Conservation (phyloP, 139 green algal species). For the Diplosphaera chodatii region DNA sequence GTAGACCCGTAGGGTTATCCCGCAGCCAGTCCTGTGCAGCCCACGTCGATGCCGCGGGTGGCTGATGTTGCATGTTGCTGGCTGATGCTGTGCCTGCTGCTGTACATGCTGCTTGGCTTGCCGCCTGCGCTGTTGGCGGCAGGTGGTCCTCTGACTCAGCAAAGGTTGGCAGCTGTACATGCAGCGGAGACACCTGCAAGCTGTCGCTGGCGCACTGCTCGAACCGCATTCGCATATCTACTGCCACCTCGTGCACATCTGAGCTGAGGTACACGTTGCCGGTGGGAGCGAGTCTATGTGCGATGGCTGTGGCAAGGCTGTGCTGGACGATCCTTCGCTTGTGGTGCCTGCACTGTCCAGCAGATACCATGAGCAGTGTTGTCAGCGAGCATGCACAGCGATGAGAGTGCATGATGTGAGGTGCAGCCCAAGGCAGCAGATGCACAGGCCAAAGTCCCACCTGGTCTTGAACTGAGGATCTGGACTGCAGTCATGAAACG, state of each 20-base stretch:
- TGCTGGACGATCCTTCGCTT: constrained; percentile 4
- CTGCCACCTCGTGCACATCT: constrained; percentile 26
- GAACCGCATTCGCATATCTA: constrained; percentile 56
- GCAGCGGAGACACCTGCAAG: constrained; percentile 13
- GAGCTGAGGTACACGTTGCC: constrained; percentile 28
- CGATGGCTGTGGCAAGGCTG: neutral
- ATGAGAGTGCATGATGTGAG: too few relatives aligned
- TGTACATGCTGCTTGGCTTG: too few relatives aligned
- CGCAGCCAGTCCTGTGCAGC: neutral
- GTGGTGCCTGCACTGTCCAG: neutral
- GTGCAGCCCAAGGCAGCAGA: too few relatives aligned
- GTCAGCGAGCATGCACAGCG: too few relatives aligned
- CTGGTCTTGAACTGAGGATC: constrained; percentile 32
- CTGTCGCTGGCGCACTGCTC: constrained; percentile 16
- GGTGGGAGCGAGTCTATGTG: neutral
- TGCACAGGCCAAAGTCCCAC: too few relatives aligned
- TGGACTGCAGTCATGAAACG: constrained; percentile 23
- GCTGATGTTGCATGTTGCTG: neutral
- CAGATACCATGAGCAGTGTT: too few relatives aligned
- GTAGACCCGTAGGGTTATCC: neutral
- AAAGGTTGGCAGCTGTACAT: neutral
- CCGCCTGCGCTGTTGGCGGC: too few relatives aligned
- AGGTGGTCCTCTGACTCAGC: neutral
- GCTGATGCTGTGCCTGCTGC: neutral
- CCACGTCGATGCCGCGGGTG: neutral